phyloP scores from a whole-genome alignment of 805 yeast genomes.

The Yarrowia sp. region DNA sequence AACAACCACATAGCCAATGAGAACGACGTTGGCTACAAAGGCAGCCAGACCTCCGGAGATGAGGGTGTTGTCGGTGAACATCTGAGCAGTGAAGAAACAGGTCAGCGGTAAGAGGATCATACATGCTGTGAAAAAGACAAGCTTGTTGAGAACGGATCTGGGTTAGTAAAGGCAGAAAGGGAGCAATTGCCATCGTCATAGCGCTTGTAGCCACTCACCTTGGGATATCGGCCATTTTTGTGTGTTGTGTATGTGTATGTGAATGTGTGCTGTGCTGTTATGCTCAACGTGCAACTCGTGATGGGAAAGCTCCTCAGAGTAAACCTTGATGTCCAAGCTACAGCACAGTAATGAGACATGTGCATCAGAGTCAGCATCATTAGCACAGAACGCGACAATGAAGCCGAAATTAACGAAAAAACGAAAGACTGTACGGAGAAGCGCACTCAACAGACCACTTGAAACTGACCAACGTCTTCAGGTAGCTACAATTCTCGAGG shows the following conservation, averaged over 20 bases:
- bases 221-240: slow-evolving; percentile 19
- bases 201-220: background rate
- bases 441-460: background rate
- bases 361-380: background rate
- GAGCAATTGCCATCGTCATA: background rate
- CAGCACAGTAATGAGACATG: background rate
- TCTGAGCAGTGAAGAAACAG: slow-evolving; percentile 52
- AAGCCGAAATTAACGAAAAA: slow-evolving; percentile 9
- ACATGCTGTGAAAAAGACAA: slow-evolving; percentile 63
- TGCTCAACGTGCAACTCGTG: background rate
- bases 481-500: background rate
- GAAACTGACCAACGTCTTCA: background rate
- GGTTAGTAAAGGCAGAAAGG: slow-evolving; percentile 21
- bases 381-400: background rate
- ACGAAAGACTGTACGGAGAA: background rate
- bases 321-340: slow-evolving; percentile 2
- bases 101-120: slow-evolving; percentile 63
- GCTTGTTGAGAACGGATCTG: slow-evolving; percentile 44
- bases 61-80: slow-evolving; percentile 47
- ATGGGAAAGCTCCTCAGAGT: background rate
- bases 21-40: slow-evolving; percentile 62
- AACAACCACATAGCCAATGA: slow-evolving; percentile 62
- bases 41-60: slow-evolving; percentile 74
- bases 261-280: background rate
- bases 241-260: background rate